Base-by-base conservation (phyloP, 2,329 filamentous ascomycete genomes). In the Aspergillus sp. region DNA sequence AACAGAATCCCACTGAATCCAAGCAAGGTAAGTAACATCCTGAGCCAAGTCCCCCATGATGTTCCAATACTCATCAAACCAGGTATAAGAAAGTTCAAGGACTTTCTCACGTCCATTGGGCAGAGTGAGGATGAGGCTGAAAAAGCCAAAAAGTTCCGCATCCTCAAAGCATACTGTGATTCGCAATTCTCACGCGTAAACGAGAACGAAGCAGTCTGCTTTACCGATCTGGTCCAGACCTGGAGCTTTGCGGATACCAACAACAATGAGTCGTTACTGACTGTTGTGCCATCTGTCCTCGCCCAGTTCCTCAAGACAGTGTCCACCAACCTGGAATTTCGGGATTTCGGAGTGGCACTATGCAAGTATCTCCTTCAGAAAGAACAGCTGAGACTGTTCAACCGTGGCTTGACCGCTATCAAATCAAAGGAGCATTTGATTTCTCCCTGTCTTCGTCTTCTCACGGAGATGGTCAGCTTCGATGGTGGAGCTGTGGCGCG, bases 391-490 rank as follows among this genome's bases (percentile, higher is more conserved):
- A 91, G 93, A 67, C 84, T 96, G 3, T 79, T 98, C 23, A 88
- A 91, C 32, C 88, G 88, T 61, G 92, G 91, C 61, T 78, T 98
- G 17, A 89, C 90, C 3, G 87, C 91, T 0, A 88, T 90, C 23
- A 93, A 92, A 75, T 84, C 87, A 51, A 96, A 96, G 71, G 92
- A 92, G 41, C 92, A 91, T 75, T 81, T 98, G 60, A 93, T 97
- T 62, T 95, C 92, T 2, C 94, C 95, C 0, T 93, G 90, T 23
- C 79, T 99, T 60, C 88, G 94, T 59, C 80, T 99, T 54, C 83
- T 99, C 61, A 90, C 89, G 54, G 94, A 99, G 77, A 84, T 93
- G n/a, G 86, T 91, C 15, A 87, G 83, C 57, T 90, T 96, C 64
- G 93, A 98, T 75, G 92, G 92, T 15, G 96, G 95, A 13, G 85